Evolutionary conservation across 2,329 filamentous ascomycete species (phyloP).

Genomic region (Dactylonectria estremocensis): DNA sequence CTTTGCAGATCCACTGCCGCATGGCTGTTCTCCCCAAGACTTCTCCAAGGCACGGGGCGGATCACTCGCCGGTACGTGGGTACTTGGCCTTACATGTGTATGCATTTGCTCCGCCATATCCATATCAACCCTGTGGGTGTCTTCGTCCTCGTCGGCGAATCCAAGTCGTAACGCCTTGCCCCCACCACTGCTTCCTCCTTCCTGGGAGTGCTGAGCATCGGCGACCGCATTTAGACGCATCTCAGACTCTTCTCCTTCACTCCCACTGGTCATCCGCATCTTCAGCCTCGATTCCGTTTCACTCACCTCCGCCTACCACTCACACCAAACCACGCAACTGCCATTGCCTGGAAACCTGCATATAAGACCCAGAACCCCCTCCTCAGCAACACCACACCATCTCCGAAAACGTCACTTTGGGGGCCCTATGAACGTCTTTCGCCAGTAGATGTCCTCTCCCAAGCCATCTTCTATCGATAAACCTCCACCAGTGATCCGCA

Average conservation of each 20-base stretch:
- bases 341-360: conserved; percentile 11
- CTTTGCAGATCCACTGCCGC: conserved; percentile 40
- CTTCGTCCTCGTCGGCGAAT: conserved; percentile 19
- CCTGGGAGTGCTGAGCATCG: conserved; percentile 10
- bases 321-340: conserved; percentile 6
- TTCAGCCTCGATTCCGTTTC: conserved; percentile 17
- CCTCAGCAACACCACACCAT: conserved; percentile 3
- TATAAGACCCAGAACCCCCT: conserved; percentile 23
- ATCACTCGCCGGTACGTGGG: conserved; percentile 31
- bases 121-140: conserved; percentile 24
- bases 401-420: conserved; percentile 10
- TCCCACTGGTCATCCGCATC: conserved; percentile 15
- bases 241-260: conserved; percentile 4
- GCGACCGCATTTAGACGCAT: neutral
- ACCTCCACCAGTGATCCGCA: conserved; percentile 46
- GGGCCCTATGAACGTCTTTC: conserved; percentile 32
- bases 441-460: conserved; percentile 47
- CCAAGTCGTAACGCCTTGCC: conserved; percentile 15
- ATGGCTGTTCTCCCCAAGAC: conserved; percentile 39
- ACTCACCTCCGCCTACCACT: conserved; percentile 16
- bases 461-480: conserved; percentile 36
- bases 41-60: conserved; percentile 36
- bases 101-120: conserved; percentile 39
- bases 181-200: neutral
- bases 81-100: conserved; percentile 39